Evolutionary conservation across 1,284 basidiomycete species (phyloP).

Genomic region (Ganoderma meredithae): DNA sequence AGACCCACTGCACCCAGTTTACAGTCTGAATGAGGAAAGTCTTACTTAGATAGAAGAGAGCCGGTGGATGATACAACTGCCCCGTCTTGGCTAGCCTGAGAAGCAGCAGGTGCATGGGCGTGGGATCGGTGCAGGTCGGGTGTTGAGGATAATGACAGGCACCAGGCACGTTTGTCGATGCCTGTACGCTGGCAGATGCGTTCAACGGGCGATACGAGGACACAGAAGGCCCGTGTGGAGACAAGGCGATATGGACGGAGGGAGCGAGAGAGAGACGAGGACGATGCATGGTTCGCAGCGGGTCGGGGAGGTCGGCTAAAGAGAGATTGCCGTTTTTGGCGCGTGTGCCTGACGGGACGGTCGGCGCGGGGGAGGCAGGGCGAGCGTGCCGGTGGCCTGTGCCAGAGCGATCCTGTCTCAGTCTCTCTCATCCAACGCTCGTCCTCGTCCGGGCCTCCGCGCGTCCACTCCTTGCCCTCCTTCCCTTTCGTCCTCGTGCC

Average conservation of each 20-base stretch:
- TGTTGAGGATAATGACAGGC: slow-evolving; percentile 19
- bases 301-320: slow-evolving; percentile 6
- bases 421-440: slow-evolving; percentile 6
- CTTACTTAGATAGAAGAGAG: neutral
- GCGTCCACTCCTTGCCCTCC: slow-evolving; percentile 8
- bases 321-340: slow-evolving; percentile 7
- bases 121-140: slow-evolving; percentile 3
- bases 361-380: slow-evolving; percentile 11
- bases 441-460: slow-evolving; percentile 1
- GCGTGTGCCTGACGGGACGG: slow-evolving; percentile 20
- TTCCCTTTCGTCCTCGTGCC: neutral
- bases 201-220: neutral
- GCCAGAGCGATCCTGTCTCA: neutral
- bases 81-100: slow-evolving; percentile 5
- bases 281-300: neutral
- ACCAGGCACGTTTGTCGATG: slow-evolving; percentile 20
- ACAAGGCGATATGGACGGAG: neutral
- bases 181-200: neutral
- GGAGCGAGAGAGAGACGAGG: neutral
- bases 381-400: slow-evolving; percentile 1
- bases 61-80: slow-evolving; percentile 1
- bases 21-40: too few relatives aligned
- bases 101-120: neutral
- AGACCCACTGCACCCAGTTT: neutral
- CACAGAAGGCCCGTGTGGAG: neutral